Base-by-base conservation (phyloP, 2,329 filamentous ascomycete genomes). In the Penicillium italicum region DNA sequence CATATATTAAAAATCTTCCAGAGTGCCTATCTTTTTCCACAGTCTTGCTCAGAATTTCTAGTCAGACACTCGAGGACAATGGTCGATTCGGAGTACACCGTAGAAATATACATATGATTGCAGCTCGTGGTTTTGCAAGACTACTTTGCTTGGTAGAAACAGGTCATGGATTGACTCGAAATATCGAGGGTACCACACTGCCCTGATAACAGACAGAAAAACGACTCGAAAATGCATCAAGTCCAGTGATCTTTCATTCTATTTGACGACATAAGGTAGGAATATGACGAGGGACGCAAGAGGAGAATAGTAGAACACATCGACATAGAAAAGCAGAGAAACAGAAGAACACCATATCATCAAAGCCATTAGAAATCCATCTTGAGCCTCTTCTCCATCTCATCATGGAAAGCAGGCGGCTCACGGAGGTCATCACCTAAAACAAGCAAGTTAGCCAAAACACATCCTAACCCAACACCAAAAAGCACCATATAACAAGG, bases 341-440 rank as follows among this genome's bases (percentile, higher is more conserved):
- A 53, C 43, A 44, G n/a, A 56, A 56, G 34, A 56, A 56, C 50
- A 53, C 42, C 50, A 56, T 57, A 50, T 62, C 48, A 55, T 64
- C 44, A 56, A 47, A 43, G 26, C 20, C 54, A 48, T 62, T 63
- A 73, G 56, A 66, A 74, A 55, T 76, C 80, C 85, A 97, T 95
- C 82, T 86, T 89, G 75, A 96, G 79, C 82, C 91, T 90, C 76
- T 85, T 84, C 85, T 97, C 93, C 85, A 97, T 91, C 84, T 97
- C 93, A 55, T 90, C 87, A 67, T 97, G 91, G 76, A 97, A 86
- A 50, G 87, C 85, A 24, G 87, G 84, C 40, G 85, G 79, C 58
- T 84, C 82, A 66, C 86, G 82, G 72, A 85, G 82, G 75, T 93
- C 90, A 65, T 89, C 87, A 57, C 80, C 82, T 82, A 51, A 45